Evolutionary conservation across 2,329 filamentous ascomycete species (phyloP).

Genomic region (Orbilia quercus): DNA sequence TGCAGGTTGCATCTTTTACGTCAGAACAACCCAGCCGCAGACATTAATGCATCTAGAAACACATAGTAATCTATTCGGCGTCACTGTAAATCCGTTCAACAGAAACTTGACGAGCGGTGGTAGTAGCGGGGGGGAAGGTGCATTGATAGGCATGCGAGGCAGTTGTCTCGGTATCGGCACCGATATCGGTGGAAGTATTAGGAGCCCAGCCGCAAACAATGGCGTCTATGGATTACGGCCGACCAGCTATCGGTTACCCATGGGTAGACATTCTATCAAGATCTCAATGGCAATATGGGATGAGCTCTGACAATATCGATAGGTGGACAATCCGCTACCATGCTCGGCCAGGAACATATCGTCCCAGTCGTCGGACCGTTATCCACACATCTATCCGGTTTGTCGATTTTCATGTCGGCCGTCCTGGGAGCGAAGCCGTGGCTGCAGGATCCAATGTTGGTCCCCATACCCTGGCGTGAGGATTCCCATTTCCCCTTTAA

Average conservation of each 20-base stretch:
- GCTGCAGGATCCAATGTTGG: conserved; percentile 53
- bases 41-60: conserved; percentile 67
- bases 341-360: conserved; percentile 66
- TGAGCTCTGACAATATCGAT: not conserved
- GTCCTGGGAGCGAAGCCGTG: conserved; percentile 53
- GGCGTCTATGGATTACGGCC: conserved; percentile 66
- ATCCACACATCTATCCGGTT: conserved; percentile 63
- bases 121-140: conserved; percentile 70
- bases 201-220: conserved; percentile 66
- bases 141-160: conserved; percentile 68
- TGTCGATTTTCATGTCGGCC: conserved; percentile 54
- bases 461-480: conserved; percentile 55
- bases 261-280: conserved; percentile 56
- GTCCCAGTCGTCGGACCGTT: conserved; percentile 69
- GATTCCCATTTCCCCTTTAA: conserved; percentile 51
- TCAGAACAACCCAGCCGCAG: conserved; percentile 69
- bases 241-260: conserved; percentile 64
- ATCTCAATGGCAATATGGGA: conserved; percentile 20
- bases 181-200: conserved; percentile 68
- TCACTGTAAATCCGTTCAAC: conserved; percentile 70
- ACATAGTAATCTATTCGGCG: conserved; percentile 66
- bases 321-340: conserved; percentile 58
- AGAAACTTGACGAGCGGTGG: conserved; percentile 67
- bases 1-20: conserved; percentile 68
- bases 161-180: conserved; percentile 69